Conservation (phyloP, 2,329 filamentous ascomycete genomes). For the Malbranchea cinnamomea region DNA sequence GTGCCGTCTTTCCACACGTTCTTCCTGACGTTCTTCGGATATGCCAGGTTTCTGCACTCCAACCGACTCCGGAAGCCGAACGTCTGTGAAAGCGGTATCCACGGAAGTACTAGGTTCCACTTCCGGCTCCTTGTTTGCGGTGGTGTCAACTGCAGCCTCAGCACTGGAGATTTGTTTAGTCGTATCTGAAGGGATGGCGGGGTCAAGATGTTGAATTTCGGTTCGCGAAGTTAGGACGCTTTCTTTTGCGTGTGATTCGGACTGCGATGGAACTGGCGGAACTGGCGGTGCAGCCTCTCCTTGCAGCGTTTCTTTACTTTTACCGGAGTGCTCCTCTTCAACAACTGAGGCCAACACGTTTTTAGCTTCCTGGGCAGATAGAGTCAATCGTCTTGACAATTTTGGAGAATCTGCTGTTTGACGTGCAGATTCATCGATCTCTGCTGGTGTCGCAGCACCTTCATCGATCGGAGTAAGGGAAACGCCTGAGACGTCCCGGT, state of each 20-base stretch:
- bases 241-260: too few species aligned
- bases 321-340: slow-evolving; percentile 45
- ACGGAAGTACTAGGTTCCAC: too few species aligned
- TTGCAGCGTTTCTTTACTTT: slow-evolving; percentile 20
- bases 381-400: slow-evolving; percentile 26
- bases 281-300: too few species aligned
- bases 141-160: slow-evolving; percentile 10
- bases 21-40: slow-evolving; percentile 6
- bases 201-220: slow-evolving; percentile 46
- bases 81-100: too few species aligned
- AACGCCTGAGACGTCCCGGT: slow-evolving; percentile 66
- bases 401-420: slow-evolving; percentile 18
- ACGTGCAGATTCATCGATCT: slow-evolving; percentile 19
- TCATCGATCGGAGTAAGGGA: slow-evolving; percentile 58
- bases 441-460: slow-evolving; percentile 36
- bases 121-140: too few species aligned
- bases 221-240: slow-evolving; percentile 28
- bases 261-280: too few species aligned
- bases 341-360: slow-evolving; percentile 51
- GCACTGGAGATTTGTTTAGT: slow-evolving; percentile 12
- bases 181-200: slow-evolving; percentile 31
- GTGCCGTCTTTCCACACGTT: slow-evolving; percentile 9
- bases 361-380: slow-evolving; percentile 48
- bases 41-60: too few species aligned
- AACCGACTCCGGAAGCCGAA: too few species aligned